A percentile compares a stretch with the other conserved stretches of the same genome.
Conservation (phyloP, 345 rosid genomes). For the Boechera stricta region DNA sequence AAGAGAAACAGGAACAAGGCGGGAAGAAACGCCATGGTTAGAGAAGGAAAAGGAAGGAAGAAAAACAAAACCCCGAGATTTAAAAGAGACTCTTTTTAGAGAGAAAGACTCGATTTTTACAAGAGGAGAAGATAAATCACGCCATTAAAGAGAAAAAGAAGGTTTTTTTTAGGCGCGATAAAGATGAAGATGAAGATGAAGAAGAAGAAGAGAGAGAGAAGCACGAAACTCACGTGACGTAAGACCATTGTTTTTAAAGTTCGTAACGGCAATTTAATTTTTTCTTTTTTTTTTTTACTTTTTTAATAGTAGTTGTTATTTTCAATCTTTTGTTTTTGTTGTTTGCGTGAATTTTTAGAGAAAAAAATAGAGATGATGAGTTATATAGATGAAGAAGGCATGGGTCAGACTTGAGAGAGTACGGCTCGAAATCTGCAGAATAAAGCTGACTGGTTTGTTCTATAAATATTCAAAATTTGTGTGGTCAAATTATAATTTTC, state of each 20-base stretch:
- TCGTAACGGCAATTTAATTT: conserved; percentile 45
- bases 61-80: background rate
- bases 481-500: conserved; percentile 15
- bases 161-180: conserved; percentile 50
- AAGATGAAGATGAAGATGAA: conserved; percentile 23
- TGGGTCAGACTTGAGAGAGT: conserved; percentile 37
- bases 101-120: background rate
- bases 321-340: conserved; percentile 1
- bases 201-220: background rate
- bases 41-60: conserved; percentile 4
- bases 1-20: conserved; percentile 28
- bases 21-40: conserved; percentile 39
- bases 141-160: conserved; percentile 31
- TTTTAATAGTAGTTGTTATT: background rate
- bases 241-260: conserved; percentile 34
- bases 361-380: conserved; percentile 5
- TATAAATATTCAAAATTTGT: background rate
- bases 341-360: conserved; percentile 17
- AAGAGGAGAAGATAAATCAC: conserved; percentile 18
- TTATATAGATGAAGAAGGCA: conserved; percentile 12
- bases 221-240: conserved; percentile 65
- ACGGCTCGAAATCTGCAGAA: conserved; percentile 45
- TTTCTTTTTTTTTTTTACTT: background rate
- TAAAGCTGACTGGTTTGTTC: conserved; percentile 32
- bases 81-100: background rate